These are phyloP conservation scores for Erodium trifolium DNA, from an alignment of 441 rosid genomes.

Conservation along the genomic window DNA sequence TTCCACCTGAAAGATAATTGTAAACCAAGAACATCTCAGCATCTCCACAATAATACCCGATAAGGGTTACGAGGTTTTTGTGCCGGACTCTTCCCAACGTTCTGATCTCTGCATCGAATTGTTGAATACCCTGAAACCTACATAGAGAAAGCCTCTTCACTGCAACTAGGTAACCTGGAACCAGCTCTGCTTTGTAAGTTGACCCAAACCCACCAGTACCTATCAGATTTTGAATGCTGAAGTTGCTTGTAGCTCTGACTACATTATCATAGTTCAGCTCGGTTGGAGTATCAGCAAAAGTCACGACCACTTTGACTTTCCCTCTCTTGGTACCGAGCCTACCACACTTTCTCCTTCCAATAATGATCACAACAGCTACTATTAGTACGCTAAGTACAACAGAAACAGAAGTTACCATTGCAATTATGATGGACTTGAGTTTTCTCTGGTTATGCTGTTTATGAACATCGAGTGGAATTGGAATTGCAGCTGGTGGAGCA, in stretches of 20 bases:
- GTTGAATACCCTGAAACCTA: conserved; percentile 70
- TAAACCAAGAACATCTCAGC: conserved; percentile 81
- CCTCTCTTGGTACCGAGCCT: conserved; percentile 25
- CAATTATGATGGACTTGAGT: conserved; percentile 25
- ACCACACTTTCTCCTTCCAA: conserved; percentile 27
- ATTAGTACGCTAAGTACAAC: conserved; percentile 26
- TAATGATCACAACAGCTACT: conserved; percentile 19
- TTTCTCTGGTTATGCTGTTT: conserved; percentile 21
- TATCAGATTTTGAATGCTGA: conserved; percentile 67
- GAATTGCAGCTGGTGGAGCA: conserved; percentile 18
- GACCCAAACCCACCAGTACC: conserved; percentile 87
- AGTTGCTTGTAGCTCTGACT: conserved; percentile 65
- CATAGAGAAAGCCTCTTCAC: conserved; percentile 79
- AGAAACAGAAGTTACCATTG: conserved; percentile 31
- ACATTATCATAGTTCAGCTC: conserved; percentile 65
- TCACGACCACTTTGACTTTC: conserved; percentile 41
- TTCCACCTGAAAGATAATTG: conserved; percentile 83
- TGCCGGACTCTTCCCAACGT: conserved; percentile 67
- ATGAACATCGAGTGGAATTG: conserved; percentile 20
- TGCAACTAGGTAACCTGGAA: conserved; percentile 50
- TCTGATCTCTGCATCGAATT: conserved; percentile 74
- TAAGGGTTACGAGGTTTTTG: conserved; percentile 61
- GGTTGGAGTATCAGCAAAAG: conserved; percentile 48
- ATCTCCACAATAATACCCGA: conserved; percentile 81
- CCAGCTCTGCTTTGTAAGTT: conserved; percentile 64